Percentiles rank a stretch among this genome's conserved stretches.
phyloP scores from a whole-genome alignment of 2,329 filamentous ascomycete species.

The Trichoderma sp. region DNA sequence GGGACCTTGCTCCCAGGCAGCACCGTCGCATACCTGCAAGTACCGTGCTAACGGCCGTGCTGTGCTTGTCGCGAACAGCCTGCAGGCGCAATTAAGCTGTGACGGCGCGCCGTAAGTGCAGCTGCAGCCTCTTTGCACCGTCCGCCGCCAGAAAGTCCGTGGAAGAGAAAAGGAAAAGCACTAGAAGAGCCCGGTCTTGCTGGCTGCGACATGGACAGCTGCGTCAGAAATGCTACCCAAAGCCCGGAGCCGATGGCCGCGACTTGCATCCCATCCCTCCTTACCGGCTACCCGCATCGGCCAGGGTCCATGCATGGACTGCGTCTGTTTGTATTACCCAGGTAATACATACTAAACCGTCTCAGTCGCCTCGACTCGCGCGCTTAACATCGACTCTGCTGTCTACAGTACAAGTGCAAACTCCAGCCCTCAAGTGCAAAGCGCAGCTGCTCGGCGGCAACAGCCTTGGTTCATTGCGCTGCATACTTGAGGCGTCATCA shows the following conservation, averaged over 20 bases:
- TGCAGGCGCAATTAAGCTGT: background rate
- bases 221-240: constrained; percentile 13
- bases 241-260: constrained; percentile 3
- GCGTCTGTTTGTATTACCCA: constrained; percentile 12
- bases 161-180: constrained; percentile 16
- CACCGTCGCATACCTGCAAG: background rate
- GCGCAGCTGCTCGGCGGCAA: background rate
- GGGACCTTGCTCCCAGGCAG: background rate
- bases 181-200: constrained; percentile 18
- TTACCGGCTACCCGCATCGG: constrained; percentile 13
- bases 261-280: background rate
- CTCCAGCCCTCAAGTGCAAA: background rate
- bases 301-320: constrained; percentile 17
- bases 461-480: background rate
- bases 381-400: background rate
- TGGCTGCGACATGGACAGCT: background rate
- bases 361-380: background rate
- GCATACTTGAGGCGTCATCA: background rate
- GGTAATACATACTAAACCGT: background rate
- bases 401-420: background rate
- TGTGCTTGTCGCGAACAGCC: background rate
- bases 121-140: constrained; percentile 11
- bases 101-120: background rate
- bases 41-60: background rate
- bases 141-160: background rate